A percentile compares a stretch with the other conserved stretches of the same genome.
Conservation (phyloP, 2,329 filamentous ascomycete genomes). For the Nigrospora sphaerica region DNA sequence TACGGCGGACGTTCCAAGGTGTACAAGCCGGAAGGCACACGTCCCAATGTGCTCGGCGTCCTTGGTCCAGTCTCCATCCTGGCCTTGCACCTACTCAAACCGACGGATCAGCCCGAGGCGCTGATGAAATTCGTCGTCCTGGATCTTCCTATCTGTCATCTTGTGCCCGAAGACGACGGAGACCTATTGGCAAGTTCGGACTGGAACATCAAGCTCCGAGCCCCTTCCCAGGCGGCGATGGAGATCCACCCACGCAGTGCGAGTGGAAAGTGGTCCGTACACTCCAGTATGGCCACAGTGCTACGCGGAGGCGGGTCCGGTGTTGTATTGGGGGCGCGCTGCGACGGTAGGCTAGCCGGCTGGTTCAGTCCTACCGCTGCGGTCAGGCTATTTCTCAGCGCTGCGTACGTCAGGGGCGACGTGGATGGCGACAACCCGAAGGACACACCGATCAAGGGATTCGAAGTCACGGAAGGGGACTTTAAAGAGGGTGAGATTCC, state of each 20-base stretch:
- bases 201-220: not conserved
- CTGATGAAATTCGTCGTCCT: not conserved
- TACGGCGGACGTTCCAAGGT: not conserved
- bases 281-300: not conserved
- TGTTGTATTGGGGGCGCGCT: not conserved
- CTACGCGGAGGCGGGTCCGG: not conserved
- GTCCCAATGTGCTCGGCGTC: not conserved
- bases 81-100: not conserved
- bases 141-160: not conserved
- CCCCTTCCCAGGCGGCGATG: not conserved
- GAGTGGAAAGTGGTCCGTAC: not conserved
- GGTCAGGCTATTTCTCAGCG: not conserved
- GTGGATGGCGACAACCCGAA: not conserved
- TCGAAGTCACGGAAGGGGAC: no score
- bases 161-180: not conserved
- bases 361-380: not conserved
- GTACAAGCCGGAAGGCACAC: not conserved
- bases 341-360: not conserved
- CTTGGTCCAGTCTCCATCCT: not conserved
- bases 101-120: not conserved
- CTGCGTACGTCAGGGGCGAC: not conserved
- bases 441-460: not conserved
- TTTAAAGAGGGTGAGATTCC: no score
- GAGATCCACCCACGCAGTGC: not conserved
- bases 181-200: not conserved